Base-by-base conservation (phyloP, 208 protist genomes). In the Leishmania gerbilli region DNA sequence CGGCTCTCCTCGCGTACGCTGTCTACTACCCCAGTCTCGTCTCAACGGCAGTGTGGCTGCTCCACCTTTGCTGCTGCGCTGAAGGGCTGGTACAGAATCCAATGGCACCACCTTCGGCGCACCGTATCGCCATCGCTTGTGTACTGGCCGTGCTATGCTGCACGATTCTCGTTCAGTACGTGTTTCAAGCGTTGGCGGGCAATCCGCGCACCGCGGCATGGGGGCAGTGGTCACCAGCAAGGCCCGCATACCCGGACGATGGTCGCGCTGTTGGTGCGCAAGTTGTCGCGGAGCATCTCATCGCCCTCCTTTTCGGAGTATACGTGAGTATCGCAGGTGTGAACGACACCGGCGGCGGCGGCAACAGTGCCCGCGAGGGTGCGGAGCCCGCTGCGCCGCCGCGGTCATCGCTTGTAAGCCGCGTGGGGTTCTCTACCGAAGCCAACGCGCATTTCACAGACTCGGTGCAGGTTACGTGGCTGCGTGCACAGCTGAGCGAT, bases 11-110 rank as follows among this genome's bases (percentile, higher is more conserved):
- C 24, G 60, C 76, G 31, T 77, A 85, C 74, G 77, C 77, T 19
- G 72, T 85, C 31, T 81, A 71, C 82, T 82, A 81, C 40, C 82
- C 82, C 19, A 79, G 77, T 47, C 72, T 85, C 56, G 77, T 82
- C 45, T 81, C 82, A 17, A 13, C 74, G 15, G 72, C 77, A 8
- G 37, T 85, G 71, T 82, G 82, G 82, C 55, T 85, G 34, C 11
- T 77, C 27, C 82, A 85, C 55, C 27, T 81, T 11, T 82, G 77
- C 74, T 67, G 82, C 78, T 82, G 82, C 74, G 77, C 74, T 40
- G 77, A 77, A 34, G 65, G 77, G 7, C 53, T 85, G 51, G 82
- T 82, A 17, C 27, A 47, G 24, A 62, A 67, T 27, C 82, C 82
- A 11, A 55, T 27, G 71, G 45, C 58, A 5, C 82, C 67, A 27